Percentiles rank a stretch among this genome's conserved stretches.
Conservation (phyloP, 306 rosid genomes). For the Rosa persica region DNA sequence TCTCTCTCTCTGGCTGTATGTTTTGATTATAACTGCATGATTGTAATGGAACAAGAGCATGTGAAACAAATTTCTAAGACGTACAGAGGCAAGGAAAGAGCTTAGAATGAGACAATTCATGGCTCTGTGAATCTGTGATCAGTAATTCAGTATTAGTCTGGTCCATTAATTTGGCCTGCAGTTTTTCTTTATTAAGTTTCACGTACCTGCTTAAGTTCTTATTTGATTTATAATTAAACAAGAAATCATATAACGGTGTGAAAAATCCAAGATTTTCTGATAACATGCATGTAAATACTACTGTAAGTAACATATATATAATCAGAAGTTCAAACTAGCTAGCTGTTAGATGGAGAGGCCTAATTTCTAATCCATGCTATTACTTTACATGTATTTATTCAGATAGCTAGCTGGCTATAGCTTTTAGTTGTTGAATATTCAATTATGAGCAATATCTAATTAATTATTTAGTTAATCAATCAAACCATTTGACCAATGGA, state of each 20-base stretch:
- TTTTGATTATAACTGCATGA: slow-evolving; percentile 5
- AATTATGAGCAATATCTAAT: not conserved
- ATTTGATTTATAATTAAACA: not conserved
- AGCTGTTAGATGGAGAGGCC: not conserved
- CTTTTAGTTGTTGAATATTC: not conserved
- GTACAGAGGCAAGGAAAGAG: not conserved
- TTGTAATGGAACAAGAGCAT: slow-evolving; percentile 2
- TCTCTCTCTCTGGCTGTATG: not conserved
- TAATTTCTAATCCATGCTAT: not conserved
- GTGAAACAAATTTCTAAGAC: not conserved
- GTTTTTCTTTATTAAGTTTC: not conserved
- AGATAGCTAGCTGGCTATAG: not conserved
- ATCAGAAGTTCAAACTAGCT: not conserved
- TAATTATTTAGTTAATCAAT: not conserved
- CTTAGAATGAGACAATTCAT: not conserved
- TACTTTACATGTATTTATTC: not conserved
- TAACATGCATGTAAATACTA: not conserved
- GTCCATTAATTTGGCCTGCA: not conserved
- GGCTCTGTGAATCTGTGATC: not conserved
- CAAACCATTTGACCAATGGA: not conserved
- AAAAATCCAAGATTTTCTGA: not conserved
- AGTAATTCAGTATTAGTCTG: not conserved
- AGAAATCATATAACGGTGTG: not conserved
- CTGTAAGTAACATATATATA: not conserved
- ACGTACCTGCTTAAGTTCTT: not conserved